phyloP scores from a whole-genome alignment of 805 yeast species.

The Kuraishia cidri region DNA sequence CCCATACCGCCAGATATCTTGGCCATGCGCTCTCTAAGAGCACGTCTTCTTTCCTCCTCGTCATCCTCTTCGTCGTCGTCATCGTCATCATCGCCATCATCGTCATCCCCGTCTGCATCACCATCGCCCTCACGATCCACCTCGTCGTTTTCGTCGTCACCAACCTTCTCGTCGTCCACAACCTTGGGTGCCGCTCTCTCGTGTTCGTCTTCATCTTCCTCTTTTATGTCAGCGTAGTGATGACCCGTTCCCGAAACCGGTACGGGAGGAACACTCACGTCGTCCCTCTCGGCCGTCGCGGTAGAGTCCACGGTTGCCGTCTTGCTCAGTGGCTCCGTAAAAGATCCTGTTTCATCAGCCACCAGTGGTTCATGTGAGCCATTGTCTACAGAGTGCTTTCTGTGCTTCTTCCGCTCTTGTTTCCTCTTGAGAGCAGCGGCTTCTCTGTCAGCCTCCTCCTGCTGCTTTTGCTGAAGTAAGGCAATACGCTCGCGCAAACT shows the following conservation, averaged over 20 bases:
- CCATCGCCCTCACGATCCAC: conserved; percentile 21
- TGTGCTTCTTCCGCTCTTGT: conserved; percentile 11
- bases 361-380: conserved; percentile 2
- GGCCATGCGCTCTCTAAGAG: conserved; percentile 92
- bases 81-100: conserved; percentile 38
- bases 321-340: neutral
- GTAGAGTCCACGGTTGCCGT: neutral
- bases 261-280: too few species aligned
- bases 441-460: conserved; percentile 4
- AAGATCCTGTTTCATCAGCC: neutral
- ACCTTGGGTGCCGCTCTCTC: conserved; percentile 13
- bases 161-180: conserved; percentile 12
- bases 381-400: conserved; percentile 11
- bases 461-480: conserved; percentile 4
- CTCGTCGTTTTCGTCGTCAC: conserved; percentile 15
- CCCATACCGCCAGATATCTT: conserved; percentile 82
- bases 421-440: conserved; percentile 4
- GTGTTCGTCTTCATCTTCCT: conserved; percentile 5
- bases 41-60: conserved; percentile 68
- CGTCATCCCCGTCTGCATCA: conserved; percentile 33
- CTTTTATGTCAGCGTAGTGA: conserved; percentile 4
- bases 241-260: neutral
- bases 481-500: conserved; percentile 76
- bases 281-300: too few species aligned
- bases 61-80: conserved; percentile 59